Percentiles rank a stretch among this genome's conserved stretches.
Evolutionary conservation across 1,284 basidiomycete species (phyloP).

Genomic region (Phylloboletellus chloephorus): DNA sequence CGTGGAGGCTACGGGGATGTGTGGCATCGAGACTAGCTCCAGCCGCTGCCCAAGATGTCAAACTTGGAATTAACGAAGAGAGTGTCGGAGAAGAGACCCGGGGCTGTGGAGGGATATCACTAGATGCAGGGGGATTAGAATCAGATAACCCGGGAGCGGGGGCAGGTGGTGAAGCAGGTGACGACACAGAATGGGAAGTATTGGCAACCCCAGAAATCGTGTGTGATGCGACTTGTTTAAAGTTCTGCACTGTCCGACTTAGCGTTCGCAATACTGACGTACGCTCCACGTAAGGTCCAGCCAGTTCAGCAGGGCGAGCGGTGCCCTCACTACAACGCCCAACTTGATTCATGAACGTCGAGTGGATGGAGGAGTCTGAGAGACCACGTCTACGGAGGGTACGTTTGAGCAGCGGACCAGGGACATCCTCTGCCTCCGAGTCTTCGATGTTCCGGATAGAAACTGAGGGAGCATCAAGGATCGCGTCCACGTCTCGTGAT

Average conservation of each 20-base stretch:
- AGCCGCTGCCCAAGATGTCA: conserved; percentile 35
- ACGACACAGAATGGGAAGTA: conserved; percentile 1
- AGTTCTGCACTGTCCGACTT: conserved; percentile 31
- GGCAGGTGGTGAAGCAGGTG: conserved; percentile 4
- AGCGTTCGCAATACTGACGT: conserved; percentile 31
- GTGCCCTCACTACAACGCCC: conserved; percentile 15
- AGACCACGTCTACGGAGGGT: conserved; percentile 74
- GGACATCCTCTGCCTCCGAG: conserved; percentile 36
- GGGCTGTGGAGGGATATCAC: conserved; percentile 11
- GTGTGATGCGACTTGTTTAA: conserved; percentile 32
- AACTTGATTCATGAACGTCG: conserved; percentile 64
- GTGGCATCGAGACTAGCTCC: conserved; percentile 17
- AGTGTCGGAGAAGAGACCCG: conserved; percentile 28
- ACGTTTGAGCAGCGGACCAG: conserved; percentile 52
- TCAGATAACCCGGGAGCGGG: conserved; percentile 2
- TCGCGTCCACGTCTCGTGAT: conserved; percentile 70
- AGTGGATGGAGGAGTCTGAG: conserved; percentile 86
- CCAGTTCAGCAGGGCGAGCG: conserved; percentile 2
- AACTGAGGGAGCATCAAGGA: conserved; percentile 55
- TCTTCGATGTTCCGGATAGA: conserved; percentile 23
- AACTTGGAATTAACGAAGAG: conserved; percentile 28
- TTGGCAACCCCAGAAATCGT: conserved; percentile 27
- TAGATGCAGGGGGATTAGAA: not conserved
- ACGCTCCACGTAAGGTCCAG: conserved; percentile 17
- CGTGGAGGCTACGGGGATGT: conserved; percentile 3